Evolutionary conservation across 768 basidiomycete species (phyloP), one percentile per base, ranked within the genome.

Genomic region (Auriscalpium vulgare): DNA sequence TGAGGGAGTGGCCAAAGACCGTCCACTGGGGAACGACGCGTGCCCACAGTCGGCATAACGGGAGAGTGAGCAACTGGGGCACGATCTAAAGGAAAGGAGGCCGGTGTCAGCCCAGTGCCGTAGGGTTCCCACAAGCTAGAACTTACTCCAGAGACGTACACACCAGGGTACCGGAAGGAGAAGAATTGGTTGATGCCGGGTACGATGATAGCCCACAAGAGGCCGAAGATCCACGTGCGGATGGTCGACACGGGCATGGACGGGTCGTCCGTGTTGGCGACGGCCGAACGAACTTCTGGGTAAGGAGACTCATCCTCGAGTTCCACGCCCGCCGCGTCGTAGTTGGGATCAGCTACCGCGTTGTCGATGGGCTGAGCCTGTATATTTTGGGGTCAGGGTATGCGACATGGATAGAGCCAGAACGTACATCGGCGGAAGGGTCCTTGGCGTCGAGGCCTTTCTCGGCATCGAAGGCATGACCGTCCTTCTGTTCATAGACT

Each of bases 11-110:
- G 19, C 86, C 85, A 40, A 84, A 80, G 3, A 88, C 66, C 34
- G 66, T 72, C 56, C 76, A 70, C 21, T 69, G 63, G 1, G 87
- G 87, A 36, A 83, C 62, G 9, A 82, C 62, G 52, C 81, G 69
- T 19, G 86, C 86, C 79, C 84, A 87, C 1, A 74, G 68, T 23
- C 84, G 78, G 29, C 87, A 87, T 5, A 87, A 57, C 1, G 88
- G 89, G 62, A 88, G 84, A 5, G 80, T 78, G 8, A 91, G 63
- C 14, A 92, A 71, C 59, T 87, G 83, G 0, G 86, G 84, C 17
- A 89, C 83, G 55, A 87, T 76, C 73, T 65, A 62, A 47, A 65
- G 69, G 56, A 45, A 62, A 17, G 59, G 49, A 59, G 16, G 37
- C 55, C 56, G 17, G 16, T 36, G 16, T 51, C 53, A 37, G n/a